These are phyloP conservation scores for Sugiyamaella grinbergsii DNA, from an alignment of 1,139 yeast genomes.

Conservation along the genomic window DNA sequence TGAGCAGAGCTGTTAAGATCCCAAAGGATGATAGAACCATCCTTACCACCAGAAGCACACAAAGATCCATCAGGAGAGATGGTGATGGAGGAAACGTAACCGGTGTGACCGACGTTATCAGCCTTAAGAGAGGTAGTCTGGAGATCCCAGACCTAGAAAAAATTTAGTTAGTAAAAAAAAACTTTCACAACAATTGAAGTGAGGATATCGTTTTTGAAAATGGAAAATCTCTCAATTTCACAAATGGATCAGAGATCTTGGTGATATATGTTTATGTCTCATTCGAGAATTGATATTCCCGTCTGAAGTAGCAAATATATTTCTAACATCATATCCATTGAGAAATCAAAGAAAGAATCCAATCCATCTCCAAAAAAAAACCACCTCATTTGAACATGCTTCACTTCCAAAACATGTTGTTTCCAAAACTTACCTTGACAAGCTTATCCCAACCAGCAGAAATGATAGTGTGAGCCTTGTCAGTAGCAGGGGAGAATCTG, in stretches of 20 bases:
- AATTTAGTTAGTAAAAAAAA: conserved; percentile 40
- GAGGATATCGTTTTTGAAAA: no score
- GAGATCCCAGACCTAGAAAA: conserved; percentile 90
- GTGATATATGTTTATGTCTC: conserved; percentile 89
- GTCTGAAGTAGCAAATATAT: conserved; percentile 99
- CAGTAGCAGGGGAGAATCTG: conserved; percentile 83
- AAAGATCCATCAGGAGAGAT: conserved; percentile 99
- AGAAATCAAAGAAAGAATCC: conserved; percentile 13
- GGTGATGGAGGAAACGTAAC: conserved; percentile 96
- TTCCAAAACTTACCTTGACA: conserved; percentile 92
- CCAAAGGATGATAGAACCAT: conserved; percentile 99
- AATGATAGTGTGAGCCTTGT: conserved; percentile 69
- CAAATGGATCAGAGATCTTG: conserved; percentile 90
- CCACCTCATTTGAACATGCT: no score
- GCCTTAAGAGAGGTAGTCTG: conserved; percentile 84
- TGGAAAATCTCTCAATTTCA: conserved; percentile 16
- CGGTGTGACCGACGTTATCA: conserved; percentile 99
- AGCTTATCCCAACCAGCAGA: conserved; percentile 99
- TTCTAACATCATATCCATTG: conserved; percentile 33
- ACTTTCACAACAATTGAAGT: conserved; percentile 19
- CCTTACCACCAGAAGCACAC: conserved; percentile 99
- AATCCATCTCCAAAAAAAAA: conserved; percentile 26
- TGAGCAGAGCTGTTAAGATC: conserved; percentile 87
- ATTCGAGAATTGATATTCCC: conserved; percentile 67
- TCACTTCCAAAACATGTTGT: no score